phyloP scores from a whole-genome alignment of 768 basidiomycete genomes.

The Tricholomella constricta region DNA sequence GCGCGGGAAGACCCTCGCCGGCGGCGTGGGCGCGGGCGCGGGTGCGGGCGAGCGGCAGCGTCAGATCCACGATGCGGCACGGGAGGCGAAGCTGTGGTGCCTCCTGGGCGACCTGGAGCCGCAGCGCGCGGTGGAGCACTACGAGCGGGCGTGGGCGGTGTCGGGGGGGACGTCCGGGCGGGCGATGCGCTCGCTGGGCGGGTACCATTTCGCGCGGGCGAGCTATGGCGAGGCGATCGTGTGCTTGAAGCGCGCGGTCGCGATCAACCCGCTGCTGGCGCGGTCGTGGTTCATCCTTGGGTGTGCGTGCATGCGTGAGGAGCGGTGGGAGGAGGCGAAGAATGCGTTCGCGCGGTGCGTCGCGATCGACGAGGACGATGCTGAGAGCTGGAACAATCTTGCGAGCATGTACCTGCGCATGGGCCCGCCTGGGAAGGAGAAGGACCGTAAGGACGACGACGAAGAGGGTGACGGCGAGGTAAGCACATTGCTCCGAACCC shows the following conservation, averaged over 20 bases:
- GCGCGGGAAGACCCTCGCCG: constrained; percentile 55
- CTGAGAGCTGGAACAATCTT: constrained; percentile 97
- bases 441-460: constrained; percentile 29
- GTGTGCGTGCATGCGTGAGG: constrained; percentile 79
- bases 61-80: constrained; percentile 54
- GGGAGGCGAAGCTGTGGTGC: constrained; percentile 94
- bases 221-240: constrained; percentile 64
- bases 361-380: constrained; percentile 92
- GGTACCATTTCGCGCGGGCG: constrained; percentile 70
- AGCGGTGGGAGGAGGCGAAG: constrained; percentile 83
- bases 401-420: constrained; percentile 92
- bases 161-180: constrained; percentile 82
- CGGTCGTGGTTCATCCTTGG: constrained; percentile 98
- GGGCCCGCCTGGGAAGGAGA: constrained; percentile 40
- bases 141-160: constrained; percentile 81
- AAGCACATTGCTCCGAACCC: not conserved
- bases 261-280: constrained; percentile 85
- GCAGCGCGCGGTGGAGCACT: constrained; percentile 68
- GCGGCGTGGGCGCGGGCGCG: no score
- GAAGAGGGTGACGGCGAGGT: constrained; percentile 9
- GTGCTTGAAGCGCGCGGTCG: constrained; percentile 73
- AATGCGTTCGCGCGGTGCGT: constrained; percentile 88
- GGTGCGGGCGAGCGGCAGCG: constrained; percentile 39
- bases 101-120: constrained; percentile 91
- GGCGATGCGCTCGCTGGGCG: constrained; percentile 91